A percentile compares a stretch with the other conserved stretches of the same genome.
Conservation (phyloP, 805 yeast species). For the Pichia phayaonensis region DNA sequence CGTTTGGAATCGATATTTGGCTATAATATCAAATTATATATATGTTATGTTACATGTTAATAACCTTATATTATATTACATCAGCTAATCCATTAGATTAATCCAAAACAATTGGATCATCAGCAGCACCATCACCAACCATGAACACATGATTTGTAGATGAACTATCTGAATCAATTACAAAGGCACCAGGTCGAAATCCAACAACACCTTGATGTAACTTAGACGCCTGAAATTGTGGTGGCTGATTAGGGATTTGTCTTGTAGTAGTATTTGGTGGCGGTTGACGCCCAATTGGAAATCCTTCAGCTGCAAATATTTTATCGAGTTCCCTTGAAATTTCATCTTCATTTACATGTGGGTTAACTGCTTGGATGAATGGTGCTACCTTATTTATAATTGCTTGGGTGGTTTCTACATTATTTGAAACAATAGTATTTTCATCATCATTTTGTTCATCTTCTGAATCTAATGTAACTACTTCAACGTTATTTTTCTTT, state of each 20-base stretch:
- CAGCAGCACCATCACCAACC: slow-evolving; percentile 25
- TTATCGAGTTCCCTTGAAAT: slow-evolving; percentile 10
- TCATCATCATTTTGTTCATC: slow-evolving; percentile 12
- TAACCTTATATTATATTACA: neutral
- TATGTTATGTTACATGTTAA: neutral
- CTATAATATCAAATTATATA: neutral
- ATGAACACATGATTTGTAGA: slow-evolving; percentile 19
- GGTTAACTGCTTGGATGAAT: neutral
- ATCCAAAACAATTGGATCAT: slow-evolving; percentile 28
- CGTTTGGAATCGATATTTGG: too few relatives aligned
- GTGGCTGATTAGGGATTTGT: neutral
- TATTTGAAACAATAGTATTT: neutral
- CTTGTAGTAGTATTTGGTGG: neutral
- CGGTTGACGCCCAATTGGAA: neutral
- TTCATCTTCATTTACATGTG: slow-evolving; percentile 1
- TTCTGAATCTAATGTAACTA: slow-evolving; percentile 11
- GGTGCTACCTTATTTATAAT: neutral
- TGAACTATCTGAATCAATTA: neutral
- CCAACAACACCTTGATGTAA: slow-evolving; percentile 2
- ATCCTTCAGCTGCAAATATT: slow-evolving; percentile 5
- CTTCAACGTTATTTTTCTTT: slow-evolving; percentile 3
- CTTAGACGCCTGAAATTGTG: neutral
- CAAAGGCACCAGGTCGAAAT: slow-evolving; percentile 7
- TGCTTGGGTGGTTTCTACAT: neutral
- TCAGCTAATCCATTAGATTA: neutral